Base-by-base conservation (phyloP, 2,329 filamentous ascomycete species). In the Allantophomopsis cytisporea region DNA sequence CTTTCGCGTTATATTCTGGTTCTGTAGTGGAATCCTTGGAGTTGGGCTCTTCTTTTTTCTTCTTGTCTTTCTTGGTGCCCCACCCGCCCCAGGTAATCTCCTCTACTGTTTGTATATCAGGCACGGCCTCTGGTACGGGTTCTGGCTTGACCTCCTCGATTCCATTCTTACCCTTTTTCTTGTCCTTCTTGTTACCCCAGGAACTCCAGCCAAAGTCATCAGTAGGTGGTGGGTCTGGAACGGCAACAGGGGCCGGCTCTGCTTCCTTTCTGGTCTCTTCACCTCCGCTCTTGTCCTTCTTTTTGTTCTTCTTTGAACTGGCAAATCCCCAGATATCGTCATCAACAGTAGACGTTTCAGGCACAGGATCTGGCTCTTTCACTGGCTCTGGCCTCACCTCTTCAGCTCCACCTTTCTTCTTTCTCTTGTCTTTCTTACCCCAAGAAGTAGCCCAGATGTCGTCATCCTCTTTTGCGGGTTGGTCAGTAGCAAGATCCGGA, bases 121-220 rank as follows among this genome's bases (percentile, higher is more conserved):
- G 61, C 36, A 63, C 58, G 23, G 64, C 63, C 41, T 64, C 62
- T 40, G 66, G 63, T 10, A 64, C 59, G 41, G 61, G 63, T 45
- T 69, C 61, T 47, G 68, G 57, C 30, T 64, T 61, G 43, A 61
- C 60, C 34, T 64, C 63, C 20, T 64, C 61, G 35, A 65, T 30
- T 33, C 56, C 46, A 54, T 71, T 68, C 58, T 70, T 71, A 46
- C 55, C 58, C 39, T 62, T 66, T 45, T 47, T 44, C 35, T 56
- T 72, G 52, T 75, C 76, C 48, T 70, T 69, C 41, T 56, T 55
- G 7, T 53, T 50, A 4, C 59, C 56, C 48, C 68, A 69, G 8
- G 59, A 36, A 43, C 53, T 56, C 43, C 49, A 60, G 17, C 57
- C 64, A 64, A 67, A 76, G 5, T 61, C 60, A 47, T 69, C 71